Evolutionary conservation across 306 rosid species (phyloP).

Genomic region (Morella rubra): DNA sequence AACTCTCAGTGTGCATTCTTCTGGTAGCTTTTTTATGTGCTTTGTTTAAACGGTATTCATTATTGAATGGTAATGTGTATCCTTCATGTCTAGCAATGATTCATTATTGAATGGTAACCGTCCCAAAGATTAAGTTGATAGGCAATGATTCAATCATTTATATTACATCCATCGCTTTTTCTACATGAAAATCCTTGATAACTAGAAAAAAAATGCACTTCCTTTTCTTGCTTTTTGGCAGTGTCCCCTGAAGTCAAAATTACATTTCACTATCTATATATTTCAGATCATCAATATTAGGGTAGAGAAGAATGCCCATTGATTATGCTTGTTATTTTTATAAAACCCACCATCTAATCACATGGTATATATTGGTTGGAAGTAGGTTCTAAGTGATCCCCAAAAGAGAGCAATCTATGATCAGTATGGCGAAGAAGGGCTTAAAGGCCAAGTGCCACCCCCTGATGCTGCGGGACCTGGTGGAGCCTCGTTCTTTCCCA

Average conservation of each 20-base stretch:
- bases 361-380: slow-evolving; percentile 3
- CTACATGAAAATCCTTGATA: neutral
- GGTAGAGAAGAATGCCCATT: neutral
- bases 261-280: neutral
- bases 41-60: neutral
- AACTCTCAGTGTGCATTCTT: neutral
- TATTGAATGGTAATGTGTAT: neutral
- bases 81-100: no score
- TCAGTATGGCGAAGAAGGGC: slow-evolving; percentile 89
- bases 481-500: slow-evolving; percentile 69
- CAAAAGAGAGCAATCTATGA: slow-evolving; percentile 85
- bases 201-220: neutral
- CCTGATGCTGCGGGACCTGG: slow-evolving; percentile 58
- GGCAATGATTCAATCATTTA: neutral
- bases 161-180: neutral
- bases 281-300: neutral
- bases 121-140: neutral
- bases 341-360: neutral
- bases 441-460: slow-evolving; percentile 78
- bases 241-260: neutral
- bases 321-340: neutral
- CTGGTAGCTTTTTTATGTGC: neutral
- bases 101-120: neutral
- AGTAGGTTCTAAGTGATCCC: slow-evolving; percentile 84
- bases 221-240: neutral